Conservation (phyloP, 257 asterid species). For the Rhazya stricta region DNA sequence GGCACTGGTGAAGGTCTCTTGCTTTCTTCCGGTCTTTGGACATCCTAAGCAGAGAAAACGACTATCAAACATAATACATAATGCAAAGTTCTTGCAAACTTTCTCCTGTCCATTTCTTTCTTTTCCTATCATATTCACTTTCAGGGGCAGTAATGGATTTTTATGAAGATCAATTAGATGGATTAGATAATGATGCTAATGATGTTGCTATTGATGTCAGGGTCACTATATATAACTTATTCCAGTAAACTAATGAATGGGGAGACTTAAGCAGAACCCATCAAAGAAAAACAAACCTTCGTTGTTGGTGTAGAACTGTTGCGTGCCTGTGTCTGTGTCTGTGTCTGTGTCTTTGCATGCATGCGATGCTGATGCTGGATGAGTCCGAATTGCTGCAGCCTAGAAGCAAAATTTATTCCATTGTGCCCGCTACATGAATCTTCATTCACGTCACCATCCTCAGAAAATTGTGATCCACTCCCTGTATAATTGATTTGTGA, state of each 20-base stretch:
- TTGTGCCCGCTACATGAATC: slow-evolving; percentile 36
- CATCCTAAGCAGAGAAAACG: slow-evolving; percentile 45
- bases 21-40: slow-evolving; percentile 54
- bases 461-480: slow-evolving; percentile 40
- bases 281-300: slow-evolving; percentile 47
- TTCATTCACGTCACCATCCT: slow-evolving; percentile 51
- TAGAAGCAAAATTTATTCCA: slow-evolving; percentile 62
- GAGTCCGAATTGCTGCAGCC: slow-evolving; percentile 64
- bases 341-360: slow-evolving; percentile 46
- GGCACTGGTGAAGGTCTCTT: slow-evolving; percentile 36
- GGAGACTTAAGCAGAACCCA: not conserved
- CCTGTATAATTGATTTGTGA: slow-evolving; percentile 35
- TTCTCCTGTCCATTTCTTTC: not conserved
- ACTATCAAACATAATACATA: not conserved
- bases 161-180: not conserved
- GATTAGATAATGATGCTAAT: not conserved
- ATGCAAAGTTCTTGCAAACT: not conserved
- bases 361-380: slow-evolving; percentile 76
- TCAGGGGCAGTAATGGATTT: too few relatives aligned
- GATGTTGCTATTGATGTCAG: too few relatives aligned
- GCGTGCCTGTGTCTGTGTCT: slow-evolving; percentile 27
- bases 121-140: not conserved
- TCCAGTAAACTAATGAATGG: not conserved
- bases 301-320: slow-evolving; percentile 41
- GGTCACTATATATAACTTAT: not conserved